phyloP scores from a whole-genome alignment of 1,284 basidiomycete species.

The Ceratobasidium sp. region DNA sequence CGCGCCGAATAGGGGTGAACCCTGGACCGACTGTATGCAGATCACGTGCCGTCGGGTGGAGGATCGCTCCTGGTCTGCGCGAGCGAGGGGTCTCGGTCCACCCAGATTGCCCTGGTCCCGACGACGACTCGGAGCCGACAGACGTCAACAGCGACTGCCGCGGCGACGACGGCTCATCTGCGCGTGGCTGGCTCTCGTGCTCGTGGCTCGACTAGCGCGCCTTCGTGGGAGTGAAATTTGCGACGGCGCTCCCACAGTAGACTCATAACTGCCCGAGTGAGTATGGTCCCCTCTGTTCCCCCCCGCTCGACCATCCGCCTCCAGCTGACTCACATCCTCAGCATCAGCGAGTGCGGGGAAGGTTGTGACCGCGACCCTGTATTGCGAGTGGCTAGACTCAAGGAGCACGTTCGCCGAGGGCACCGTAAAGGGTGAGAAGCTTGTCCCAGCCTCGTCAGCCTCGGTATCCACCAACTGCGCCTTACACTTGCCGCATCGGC shows the following conservation, averaged over 20 bases:
- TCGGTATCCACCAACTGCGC: conserved; percentile 2
- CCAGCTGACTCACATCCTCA: no score
- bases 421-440: neutral
- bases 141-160: neutral
- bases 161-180: conserved; percentile 1
- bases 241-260: neutral
- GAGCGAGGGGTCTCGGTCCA: neutral
- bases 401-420: neutral
- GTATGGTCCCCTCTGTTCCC: neutral
- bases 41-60: conserved; percentile 25
- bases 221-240: neutral
- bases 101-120: neutral
- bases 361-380: no score
- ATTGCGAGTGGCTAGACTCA: no score
- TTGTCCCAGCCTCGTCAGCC: no score
- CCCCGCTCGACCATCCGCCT: no score
- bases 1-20: conserved; percentile 1
- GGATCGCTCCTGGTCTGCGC: no score
- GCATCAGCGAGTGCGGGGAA: no score
- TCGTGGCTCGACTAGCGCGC: neutral
- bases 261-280: conserved; percentile 9
- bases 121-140: neutral
- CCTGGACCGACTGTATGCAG: conserved; percentile 37
- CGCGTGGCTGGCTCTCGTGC: neutral
- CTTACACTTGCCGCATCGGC: no score